Evolutionary conservation across 441 rosid species (phyloP), one percentile per base, ranked within the genome.

Genomic region (Capsella rubella): DNA sequence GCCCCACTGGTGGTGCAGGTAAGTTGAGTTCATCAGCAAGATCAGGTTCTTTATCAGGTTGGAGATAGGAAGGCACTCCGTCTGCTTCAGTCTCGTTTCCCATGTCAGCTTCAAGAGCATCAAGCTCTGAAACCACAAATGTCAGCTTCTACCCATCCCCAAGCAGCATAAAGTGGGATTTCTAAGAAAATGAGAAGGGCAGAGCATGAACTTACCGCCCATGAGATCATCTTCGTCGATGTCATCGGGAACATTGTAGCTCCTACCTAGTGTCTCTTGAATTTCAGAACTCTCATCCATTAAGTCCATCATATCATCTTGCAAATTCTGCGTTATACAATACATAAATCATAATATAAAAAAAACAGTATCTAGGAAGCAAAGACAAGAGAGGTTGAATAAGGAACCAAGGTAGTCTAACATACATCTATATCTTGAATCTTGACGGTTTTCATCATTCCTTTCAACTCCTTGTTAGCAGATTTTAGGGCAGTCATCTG

Each of bases 271-370:
- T 12, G 95, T 91, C 78, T 96, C 98, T 85, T 96, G 98, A 74
- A 96, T 93, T 79, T 96, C 99, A 16, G 72, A 84, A 76, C 99
- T 96, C 56, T 84, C 97, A 76, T 96, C 99, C 99, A 93, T 90
- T 74, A 93, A 71, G 84, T 96, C 96, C 93, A 87, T 88, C 99
- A 96, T 96, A 85, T 93, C 99, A 79, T 96, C 99, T 93, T 93
- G 99, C 89, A 96, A 76, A 80, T 87, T 96, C 99, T 95, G 78
- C 66, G 75, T 21, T 53, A 27, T 32, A 73, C 56, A 81, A 60
- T 53, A 53, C 18, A 15, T 28, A n/a, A 34, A 32, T 11, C 40
- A 75, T 61, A 47, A 75, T 40, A 72, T 68, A 21, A 21, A 21
- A 2, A 21, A 32, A 60, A 82, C 34, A 59, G 43, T 66, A 55